Percentiles rank a stretch among this genome's conserved stretches.
phyloP scores from a whole-genome alignment of 306 rosid genomes.

The Trichosanthes cucumerina region DNA sequence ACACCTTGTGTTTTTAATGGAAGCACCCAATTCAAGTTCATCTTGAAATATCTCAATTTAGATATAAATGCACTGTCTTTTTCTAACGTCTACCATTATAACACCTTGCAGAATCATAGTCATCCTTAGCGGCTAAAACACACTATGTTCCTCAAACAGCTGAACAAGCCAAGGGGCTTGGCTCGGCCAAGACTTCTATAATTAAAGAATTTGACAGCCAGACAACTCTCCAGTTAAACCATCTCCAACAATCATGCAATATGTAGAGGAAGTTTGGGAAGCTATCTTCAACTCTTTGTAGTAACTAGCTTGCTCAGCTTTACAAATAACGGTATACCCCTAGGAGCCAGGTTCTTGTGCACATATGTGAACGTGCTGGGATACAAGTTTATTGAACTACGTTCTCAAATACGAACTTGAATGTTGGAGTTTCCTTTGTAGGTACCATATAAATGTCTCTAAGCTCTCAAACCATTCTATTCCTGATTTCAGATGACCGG shows the following conservation, averaged over 20 bases:
- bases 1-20: neutral
- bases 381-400: neutral
- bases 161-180: neutral
- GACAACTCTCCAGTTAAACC: neutral
- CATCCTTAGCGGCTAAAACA: neutral
- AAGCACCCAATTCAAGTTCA: neutral
- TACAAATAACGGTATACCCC: neutral
- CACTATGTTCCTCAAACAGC: neutral
- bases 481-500: neutral
- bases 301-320: neutral
- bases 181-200: neutral
- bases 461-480: neutral
- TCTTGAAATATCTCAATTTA: neutral
- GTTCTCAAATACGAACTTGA: neutral
- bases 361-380: neutral
- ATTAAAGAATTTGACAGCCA: neutral
- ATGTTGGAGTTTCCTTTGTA: neutral
- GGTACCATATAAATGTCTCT: neutral
- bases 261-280: neutral
- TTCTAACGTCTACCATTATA: neutral
- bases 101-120: neutral
- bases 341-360: neutral
- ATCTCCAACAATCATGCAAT: neutral
- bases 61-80: neutral
- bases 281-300: too few relatives aligned